phyloP scores from a whole-genome alignment of 164 flowering plant genomes.

The Stephania japonica region DNA sequence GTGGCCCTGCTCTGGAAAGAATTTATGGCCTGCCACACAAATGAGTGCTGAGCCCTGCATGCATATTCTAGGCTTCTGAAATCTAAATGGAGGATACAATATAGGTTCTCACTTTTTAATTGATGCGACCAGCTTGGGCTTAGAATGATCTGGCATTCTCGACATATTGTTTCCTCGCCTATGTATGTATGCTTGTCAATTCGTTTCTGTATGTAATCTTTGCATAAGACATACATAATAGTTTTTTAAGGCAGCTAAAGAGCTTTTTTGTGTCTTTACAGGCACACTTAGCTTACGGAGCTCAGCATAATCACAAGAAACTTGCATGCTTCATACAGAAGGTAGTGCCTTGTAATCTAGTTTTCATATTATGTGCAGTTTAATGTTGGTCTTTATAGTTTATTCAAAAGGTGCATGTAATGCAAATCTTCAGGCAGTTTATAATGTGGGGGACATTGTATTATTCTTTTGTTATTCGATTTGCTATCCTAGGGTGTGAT shows the following conservation, averaged over 20 bases:
- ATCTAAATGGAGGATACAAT: too few species aligned
- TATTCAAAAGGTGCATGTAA: background rate
- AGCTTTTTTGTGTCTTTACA: conserved; percentile 18
- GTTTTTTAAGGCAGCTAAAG: background rate
- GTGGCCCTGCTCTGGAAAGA: too few species aligned
- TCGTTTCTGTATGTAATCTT: background rate
- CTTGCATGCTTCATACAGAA: conserved; percentile 30
- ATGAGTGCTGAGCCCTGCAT: too few species aligned
- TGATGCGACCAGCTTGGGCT: too few species aligned
- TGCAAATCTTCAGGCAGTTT: conserved; percentile 49
- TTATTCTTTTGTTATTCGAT: conserved; percentile 46
- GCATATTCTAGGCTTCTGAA: too few species aligned
- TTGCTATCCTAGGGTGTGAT: conserved; percentile 50
- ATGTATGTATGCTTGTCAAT: background rate
- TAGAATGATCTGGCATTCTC: background rate
- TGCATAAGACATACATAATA: background rate
- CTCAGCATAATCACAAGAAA: conserved; percentile 24
- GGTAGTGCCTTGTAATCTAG: conserved; percentile 23
- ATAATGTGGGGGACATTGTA: conserved; percentile 60
- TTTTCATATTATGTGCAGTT: background rate
- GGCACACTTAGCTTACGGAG: conserved; percentile 67
- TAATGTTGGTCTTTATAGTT: background rate
- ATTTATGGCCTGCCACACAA: too few species aligned
- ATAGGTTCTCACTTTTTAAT: too few species aligned
- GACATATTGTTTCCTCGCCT: background rate